Conservation (phyloP, 2,329 filamentous ascomycete genomes). For the Ophidiomyces ophidiicola region DNA sequence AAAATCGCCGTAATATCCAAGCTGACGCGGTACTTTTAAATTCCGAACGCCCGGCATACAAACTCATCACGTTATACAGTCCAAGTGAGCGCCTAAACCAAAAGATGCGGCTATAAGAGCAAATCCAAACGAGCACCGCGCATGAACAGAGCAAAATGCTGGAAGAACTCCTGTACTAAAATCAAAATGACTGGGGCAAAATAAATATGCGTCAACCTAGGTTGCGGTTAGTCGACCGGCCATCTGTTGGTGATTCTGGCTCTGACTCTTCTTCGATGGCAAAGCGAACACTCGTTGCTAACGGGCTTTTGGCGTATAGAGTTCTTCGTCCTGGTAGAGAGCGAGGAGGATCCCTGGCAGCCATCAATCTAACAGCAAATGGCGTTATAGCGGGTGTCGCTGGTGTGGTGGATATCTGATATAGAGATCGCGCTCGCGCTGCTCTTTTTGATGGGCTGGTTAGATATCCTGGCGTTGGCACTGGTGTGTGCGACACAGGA, state of each 20-base stretch:
- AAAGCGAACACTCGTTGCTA: constrained; percentile 31
- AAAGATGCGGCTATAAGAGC: background rate
- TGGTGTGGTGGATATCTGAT: constrained; percentile 35
- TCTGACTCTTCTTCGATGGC: constrained; percentile 30
- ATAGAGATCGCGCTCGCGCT: constrained; percentile 31
- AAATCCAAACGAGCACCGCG: background rate
- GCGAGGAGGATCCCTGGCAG: constrained; percentile 13
- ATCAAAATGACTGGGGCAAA: background rate
- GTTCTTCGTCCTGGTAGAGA: constrained; percentile 8
- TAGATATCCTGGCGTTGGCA: constrained; percentile 33
- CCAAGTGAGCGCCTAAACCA: background rate
- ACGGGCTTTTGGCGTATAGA: constrained; percentile 14
- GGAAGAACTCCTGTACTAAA: background rate
- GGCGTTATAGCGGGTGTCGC: constrained; percentile 34
- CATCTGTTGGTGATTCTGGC: constrained; percentile 31
- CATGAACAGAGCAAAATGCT: background rate
- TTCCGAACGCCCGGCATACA: constrained; percentile 7
- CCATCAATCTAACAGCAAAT: constrained; percentile 31
- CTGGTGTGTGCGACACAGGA: constrained; percentile 25
- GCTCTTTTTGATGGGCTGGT: constrained; percentile 37
- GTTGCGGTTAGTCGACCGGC: constrained; percentile 23
- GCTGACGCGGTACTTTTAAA: background rate
- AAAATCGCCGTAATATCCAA: constrained; percentile 6
- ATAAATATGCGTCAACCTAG: background rate
- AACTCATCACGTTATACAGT: constrained; percentile 8